phyloP scores from a whole-genome alignment of 208 protist genomes.

The Wallacemonas collosoma region DNA sequence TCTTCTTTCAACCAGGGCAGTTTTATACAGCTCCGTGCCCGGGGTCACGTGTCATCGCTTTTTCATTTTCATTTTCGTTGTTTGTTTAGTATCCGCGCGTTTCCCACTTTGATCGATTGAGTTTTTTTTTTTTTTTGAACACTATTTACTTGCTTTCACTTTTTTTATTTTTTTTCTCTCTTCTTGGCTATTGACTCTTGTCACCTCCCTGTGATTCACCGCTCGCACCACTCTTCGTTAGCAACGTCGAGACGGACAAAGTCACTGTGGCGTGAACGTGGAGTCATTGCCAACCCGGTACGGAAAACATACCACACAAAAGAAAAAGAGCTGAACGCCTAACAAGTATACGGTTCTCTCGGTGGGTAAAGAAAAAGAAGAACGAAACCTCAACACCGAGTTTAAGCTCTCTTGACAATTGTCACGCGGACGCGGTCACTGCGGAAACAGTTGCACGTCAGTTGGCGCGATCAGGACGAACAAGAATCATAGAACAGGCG shows the following conservation, averaged over 20 bases:
- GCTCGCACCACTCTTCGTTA: no score
- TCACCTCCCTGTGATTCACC: neutral
- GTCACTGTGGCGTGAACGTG: no score
- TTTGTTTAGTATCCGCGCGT: slow-evolving; percentile 7
- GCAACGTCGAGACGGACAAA: no score
- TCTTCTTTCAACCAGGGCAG: no score
- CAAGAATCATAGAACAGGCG: no score
- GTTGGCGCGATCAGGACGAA: no score
- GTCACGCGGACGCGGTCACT: no score
- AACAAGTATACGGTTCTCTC: no score
- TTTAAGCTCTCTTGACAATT: no score
- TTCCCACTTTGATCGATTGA: neutral
- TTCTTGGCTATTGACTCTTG: slow-evolving; percentile 21
- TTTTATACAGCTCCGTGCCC: no score
- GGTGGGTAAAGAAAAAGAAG: neutral
- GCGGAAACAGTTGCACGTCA: no score
- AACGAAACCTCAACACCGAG: neutral
- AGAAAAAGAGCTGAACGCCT: neutral
- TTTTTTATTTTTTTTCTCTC: slow-evolving; percentile 15
- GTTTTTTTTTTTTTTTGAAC: slow-evolving; percentile 13
- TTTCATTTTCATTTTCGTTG: neutral
- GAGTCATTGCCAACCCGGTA: neutral
- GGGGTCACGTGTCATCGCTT: neutral
- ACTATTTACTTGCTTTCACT: neutral
- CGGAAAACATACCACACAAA: neutral